Evolutionary conservation across 441 rosid genomes (phyloP).

Genomic region (Adansonia gregorii): DNA sequence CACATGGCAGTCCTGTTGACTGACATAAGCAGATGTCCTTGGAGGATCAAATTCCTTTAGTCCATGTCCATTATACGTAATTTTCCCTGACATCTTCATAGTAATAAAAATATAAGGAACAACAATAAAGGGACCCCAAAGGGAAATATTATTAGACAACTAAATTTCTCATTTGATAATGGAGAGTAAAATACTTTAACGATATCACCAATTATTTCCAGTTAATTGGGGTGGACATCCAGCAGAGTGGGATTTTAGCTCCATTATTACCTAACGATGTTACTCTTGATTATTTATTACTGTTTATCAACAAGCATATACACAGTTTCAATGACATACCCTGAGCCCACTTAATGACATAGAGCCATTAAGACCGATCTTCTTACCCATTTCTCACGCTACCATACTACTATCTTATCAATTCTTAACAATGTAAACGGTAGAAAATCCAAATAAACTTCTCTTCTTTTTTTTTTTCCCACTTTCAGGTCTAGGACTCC

Average conservation of each 20-base stretch:
- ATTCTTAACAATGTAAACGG: conserved; percentile 4
- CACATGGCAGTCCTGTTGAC: conserved; percentile 94
- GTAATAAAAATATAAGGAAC: conserved; percentile 20
- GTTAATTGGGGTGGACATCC: conserved; percentile 7
- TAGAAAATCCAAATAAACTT: conserved; percentile 9
- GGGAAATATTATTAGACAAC: background rate
- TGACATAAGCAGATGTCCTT: conserved; percentile 93
- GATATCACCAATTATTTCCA: background rate
- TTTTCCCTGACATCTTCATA: conserved; percentile 75
- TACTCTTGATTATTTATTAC: background rate
- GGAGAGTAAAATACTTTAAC: background rate
- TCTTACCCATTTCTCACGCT: background rate
- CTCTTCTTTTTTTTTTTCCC: background rate
- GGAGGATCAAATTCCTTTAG: conserved; percentile 86
- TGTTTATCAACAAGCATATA: background rate
- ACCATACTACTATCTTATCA: background rate
- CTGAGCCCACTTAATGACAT: conserved; percentile 7
- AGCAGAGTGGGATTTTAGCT: conserved; percentile 9
- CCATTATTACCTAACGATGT: background rate
- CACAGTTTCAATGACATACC: background rate
- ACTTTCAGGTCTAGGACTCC: conserved; percentile 11
- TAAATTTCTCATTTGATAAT: background rate
- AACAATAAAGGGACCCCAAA: conserved; percentile 10
- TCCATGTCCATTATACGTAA: conserved; percentile 80
- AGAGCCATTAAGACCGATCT: conserved; percentile 1